phyloP scores from a whole-genome alignment of 2,329 filamentous ascomycete species.

The Coniochaeta sp. region DNA sequence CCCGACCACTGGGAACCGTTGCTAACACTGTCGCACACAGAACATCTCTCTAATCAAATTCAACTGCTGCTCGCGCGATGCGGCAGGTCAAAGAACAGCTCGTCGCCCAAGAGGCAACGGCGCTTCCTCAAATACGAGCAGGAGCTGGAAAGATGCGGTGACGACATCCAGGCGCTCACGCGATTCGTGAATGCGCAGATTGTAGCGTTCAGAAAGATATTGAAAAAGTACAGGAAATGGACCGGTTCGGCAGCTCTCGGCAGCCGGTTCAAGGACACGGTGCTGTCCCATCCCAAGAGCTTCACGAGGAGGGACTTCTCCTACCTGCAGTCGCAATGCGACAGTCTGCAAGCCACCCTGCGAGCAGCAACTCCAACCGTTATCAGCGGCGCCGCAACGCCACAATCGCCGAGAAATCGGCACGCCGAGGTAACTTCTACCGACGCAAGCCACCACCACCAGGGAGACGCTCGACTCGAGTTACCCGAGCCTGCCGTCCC shows the following conservation, averaged over 20 bases:
- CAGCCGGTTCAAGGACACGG: conserved; percentile 56
- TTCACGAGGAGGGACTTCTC: conserved; percentile 62
- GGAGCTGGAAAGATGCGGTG: conserved; percentile 49
- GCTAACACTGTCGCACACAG: conserved; percentile 20
- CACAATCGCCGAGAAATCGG: neutral
- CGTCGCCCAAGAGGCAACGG: conserved; percentile 39
- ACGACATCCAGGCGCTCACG: conserved; percentile 62
- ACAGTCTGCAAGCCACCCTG: conserved; percentile 39
- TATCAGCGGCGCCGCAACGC: neutral
- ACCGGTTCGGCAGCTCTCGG: conserved; percentile 62
- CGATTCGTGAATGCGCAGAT: conserved; percentile 69
- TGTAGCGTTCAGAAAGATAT: conserved; percentile 71
- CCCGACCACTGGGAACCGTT: too few relatives aligned
- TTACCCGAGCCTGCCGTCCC: neutral
- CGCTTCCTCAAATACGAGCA: conserved; percentile 46
- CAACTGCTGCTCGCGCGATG: conserved; percentile 38
- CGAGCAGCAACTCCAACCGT: conserved; percentile 32
- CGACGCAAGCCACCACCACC: neutral
- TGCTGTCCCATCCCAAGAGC: conserved; percentile 60
- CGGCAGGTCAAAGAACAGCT: conserved; percentile 22
- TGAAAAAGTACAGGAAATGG: conserved; percentile 88
- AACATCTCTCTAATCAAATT: conserved; percentile 40
- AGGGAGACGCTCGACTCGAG: neutral
- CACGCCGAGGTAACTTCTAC: neutral
- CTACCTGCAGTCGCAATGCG: conserved; percentile 40